phyloP scores from a whole-genome alignment of 2,329 filamentous ascomycete species.

The Phialemonium atrogriseum region DNA sequence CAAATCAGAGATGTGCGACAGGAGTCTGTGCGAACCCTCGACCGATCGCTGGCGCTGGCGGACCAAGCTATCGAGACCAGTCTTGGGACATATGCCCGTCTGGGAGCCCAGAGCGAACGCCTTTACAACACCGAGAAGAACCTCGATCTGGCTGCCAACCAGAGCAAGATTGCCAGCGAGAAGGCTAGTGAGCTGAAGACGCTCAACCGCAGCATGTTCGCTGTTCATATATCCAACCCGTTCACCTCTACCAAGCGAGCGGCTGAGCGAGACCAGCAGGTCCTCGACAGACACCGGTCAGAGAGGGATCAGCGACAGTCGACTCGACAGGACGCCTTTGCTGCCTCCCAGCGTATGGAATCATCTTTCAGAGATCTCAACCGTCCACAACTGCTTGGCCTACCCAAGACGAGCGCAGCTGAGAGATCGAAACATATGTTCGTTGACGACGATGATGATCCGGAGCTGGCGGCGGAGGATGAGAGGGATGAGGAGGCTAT shows the following conservation, averaged over 20 bases:
- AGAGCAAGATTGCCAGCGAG: slow-evolving; percentile 69
- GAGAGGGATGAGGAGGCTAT: slow-evolving; percentile 43
- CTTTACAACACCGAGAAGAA: slow-evolving; percentile 78
- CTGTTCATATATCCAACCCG: slow-evolving; percentile 67
- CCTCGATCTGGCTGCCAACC: slow-evolving; percentile 69
- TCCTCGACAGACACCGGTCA: slow-evolving; percentile 59
- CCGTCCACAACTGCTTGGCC: not conserved
- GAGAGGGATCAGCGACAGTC: slow-evolving; percentile 59
- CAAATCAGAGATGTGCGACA: slow-evolving; percentile 71
- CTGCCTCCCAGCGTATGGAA: slow-evolving; percentile 23
- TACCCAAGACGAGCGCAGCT: slow-evolving; percentile 33
- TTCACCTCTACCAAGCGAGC: slow-evolving; percentile 64
- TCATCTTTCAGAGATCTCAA: slow-evolving; percentile 21
- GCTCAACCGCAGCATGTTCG: slow-evolving; percentile 86
- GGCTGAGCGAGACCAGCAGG: slow-evolving; percentile 56
- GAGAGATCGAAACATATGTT: slow-evolving; percentile 69
- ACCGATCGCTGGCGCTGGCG: slow-evolving; percentile 61
- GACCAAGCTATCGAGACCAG: slow-evolving; percentile 64
- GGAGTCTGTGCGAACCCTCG: slow-evolving; percentile 56
- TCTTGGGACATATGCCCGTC: slow-evolving; percentile 60
- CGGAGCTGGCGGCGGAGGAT: slow-evolving; percentile 34
- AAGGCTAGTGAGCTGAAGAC: slow-evolving; percentile 77
- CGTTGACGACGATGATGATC: slow-evolving; percentile 64
- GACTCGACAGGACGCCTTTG: slow-evolving; percentile 44
- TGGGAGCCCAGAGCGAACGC: slow-evolving; percentile 72